Percentiles rank a stretch among this genome's conserved stretches.
phyloP scores from a whole-genome alignment of 2,329 filamentous ascomycete genomes.

The Lachnellula subtilissima region DNA sequence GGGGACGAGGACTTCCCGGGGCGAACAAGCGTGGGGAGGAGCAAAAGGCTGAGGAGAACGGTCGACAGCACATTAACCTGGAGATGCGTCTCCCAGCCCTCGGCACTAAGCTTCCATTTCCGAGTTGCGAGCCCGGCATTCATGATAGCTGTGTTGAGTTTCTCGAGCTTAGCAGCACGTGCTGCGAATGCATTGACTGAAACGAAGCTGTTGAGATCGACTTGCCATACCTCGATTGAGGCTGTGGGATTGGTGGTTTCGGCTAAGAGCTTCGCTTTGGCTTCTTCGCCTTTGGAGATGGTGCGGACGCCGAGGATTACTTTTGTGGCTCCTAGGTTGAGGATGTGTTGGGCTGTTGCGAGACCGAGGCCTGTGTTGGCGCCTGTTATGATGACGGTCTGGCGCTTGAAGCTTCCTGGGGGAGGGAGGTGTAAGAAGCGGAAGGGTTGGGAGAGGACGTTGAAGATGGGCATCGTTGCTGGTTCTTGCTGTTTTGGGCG shows the following conservation, averaged over 20 bases:
- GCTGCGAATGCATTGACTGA: slow-evolving; percentile 3
- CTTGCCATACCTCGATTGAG: slow-evolving; percentile 29
- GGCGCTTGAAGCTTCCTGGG: slow-evolving; percentile 3
- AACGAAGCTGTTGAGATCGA: slow-evolving; percentile 3
- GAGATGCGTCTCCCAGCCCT: slow-evolving; percentile 17
- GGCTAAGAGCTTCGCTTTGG: slow-evolving; percentile 24
- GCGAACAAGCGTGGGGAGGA: slow-evolving; percentile 18
- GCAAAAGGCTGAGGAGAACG: slow-evolving; percentile 20
- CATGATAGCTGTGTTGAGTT: slow-evolving; percentile 10
- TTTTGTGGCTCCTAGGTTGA: slow-evolving; percentile 30
- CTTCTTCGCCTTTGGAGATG: slow-evolving; percentile 31
- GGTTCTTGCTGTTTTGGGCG: not conserved
- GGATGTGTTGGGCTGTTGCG: slow-evolving; percentile 35
- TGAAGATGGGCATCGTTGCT: not conserved
- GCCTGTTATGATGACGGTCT: slow-evolving; percentile 34
- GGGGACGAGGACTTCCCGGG: slow-evolving; percentile 21
- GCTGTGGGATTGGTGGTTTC: not conserved
- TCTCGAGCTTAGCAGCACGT: not conserved
- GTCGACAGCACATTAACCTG: slow-evolving; percentile 27
- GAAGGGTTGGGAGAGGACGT: not conserved
- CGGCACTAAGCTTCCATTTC: not conserved
- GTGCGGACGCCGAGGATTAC: slow-evolving; percentile 38
- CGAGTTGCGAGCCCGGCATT: slow-evolving; percentile 14
- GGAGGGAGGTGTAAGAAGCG: not conserved
- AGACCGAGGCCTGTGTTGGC: slow-evolving; percentile 40